Evolutionary conservation across 2,329 filamentous ascomycete species (phyloP).

Genomic region (Colletotrichum lini): DNA sequence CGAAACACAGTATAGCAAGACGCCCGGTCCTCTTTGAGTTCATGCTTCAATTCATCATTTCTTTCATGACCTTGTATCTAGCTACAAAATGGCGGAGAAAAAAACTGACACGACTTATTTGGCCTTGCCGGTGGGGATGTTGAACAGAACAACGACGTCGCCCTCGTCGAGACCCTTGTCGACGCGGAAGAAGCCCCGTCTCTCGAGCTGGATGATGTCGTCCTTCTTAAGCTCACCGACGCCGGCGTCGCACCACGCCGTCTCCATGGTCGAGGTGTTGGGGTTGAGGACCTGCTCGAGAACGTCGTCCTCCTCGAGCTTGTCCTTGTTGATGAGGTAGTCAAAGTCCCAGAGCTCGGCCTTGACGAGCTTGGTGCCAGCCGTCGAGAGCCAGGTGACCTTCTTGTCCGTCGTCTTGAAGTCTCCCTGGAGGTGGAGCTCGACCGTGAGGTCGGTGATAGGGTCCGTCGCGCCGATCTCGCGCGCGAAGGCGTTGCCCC

Average conservation of each 20-base stretch:
- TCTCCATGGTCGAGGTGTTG: conserved; percentile 80
- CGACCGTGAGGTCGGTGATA: conserved; percentile 81
- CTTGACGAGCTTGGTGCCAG: conserved; percentile 82
- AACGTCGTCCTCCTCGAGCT: conserved; percentile 88
- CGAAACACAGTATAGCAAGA: no score
- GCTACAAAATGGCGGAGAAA: conserved; percentile 5
- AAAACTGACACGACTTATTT: conserved; percentile 51
- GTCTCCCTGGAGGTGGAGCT: conserved; percentile 93
- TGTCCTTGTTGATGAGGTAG: conserved; percentile 95
- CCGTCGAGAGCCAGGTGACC: conserved; percentile 89
- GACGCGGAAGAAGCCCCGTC: conserved; percentile 91
- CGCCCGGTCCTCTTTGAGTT: not conserved
- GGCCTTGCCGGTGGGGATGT: conserved; percentile 70
- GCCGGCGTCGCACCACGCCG: conserved; percentile 85
- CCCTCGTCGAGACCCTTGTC: conserved; percentile 74
- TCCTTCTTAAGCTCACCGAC: conserved; percentile 84
- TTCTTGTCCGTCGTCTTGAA: conserved; percentile 98
- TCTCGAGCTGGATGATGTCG: conserved; percentile 95
- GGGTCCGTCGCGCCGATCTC: conserved; percentile 71
- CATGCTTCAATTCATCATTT: conserved; percentile 28
- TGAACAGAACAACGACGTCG: conserved; percentile 67
- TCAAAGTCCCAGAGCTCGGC: conserved; percentile 95
- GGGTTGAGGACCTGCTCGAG: conserved; percentile 87
- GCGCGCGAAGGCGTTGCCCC: conserved; percentile 90
- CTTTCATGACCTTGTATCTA: conserved; percentile 27